Base-by-base conservation (phyloP, 441 rosid species). In the Adansonia grandidieri region DNA sequence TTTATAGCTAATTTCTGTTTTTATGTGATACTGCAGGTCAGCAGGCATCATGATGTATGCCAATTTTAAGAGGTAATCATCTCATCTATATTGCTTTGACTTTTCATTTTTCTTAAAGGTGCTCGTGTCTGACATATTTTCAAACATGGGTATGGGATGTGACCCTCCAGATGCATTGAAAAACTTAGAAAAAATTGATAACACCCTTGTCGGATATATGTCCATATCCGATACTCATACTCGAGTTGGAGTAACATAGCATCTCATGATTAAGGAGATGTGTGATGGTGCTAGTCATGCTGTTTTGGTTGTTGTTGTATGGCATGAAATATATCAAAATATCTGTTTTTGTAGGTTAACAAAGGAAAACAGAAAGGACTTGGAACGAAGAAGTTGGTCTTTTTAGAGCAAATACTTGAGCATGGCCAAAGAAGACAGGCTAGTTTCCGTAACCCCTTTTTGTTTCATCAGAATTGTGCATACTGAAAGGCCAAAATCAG, bases 391-490 rank as follows among this genome's bases (percentile, higher is more conserved):
- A 13, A 61, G 32, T 6, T 24, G 24, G 3, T 8, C 20, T 19
- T 22, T 73, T 40, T 54, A 40, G 37, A 42, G 53, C 11, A 56
- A 42, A 57, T 58, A 22, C 17, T 47, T 1, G 62, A 56, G 32
- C 73, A 10, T 67, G 53, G 53, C 56, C 72, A 14, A 68, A 17
- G 74, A 40, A 42, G 54, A 14, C 44, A 22, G 58, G 24, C 13
- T 74, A 13, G 62, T 74, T 60, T 28, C 67, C 8, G 42, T 6
- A 48, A 11, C 17, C 6, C 9, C 10, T 20, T 48, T 45, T 66
- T 68, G 57, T 69, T 68, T 20, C 32, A 20, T 69, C 40, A 68
- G 57, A 10, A 32, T 48, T 47, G 73, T 68, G 73, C 73, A 69
- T 48, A 8, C 2, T 69, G 28, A 53, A 71, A 6, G 47, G 37